Evolutionary conservation across 805 yeast genomes (phyloP).

Genomic region (Nakazawaea siamensis): DNA sequence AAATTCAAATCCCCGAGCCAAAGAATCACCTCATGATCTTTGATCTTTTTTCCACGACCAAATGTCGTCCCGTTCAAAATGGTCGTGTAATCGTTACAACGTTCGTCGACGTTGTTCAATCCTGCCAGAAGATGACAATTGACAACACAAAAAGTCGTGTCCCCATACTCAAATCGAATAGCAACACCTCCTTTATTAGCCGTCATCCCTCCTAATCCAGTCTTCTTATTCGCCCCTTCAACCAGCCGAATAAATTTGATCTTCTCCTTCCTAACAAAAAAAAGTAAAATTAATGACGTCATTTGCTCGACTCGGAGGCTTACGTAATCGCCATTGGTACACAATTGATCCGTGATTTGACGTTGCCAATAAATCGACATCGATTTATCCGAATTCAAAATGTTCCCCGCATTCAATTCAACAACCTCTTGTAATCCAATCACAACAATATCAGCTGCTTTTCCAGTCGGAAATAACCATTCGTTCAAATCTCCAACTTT

Average conservation of each 20-base stretch:
- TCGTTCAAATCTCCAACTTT: slow-evolving; percentile 48
- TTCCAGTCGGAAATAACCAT: slow-evolving; percentile 80
- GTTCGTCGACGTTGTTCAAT: slow-evolving; percentile 64
- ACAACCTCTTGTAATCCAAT: slow-evolving; percentile 92
- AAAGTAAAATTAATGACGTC: slow-evolving; percentile 57
- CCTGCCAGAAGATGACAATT: slow-evolving; percentile 95
- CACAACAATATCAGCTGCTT: slow-evolving; percentile 73
- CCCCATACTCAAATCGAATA: slow-evolving; percentile 42
- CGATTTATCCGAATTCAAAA: slow-evolving; percentile 77
- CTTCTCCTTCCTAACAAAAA: slow-evolving; percentile 48
- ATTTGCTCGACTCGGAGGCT: slow-evolving; percentile 67
- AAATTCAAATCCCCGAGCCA: slow-evolving; percentile 96
- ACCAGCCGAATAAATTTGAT: slow-evolving; percentile 61
- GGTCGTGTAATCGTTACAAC: slow-evolving; percentile 81
- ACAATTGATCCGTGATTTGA: slow-evolving; percentile 50
- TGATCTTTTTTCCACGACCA: slow-evolving; percentile 46
- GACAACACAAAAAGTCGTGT: slow-evolving; percentile 66
- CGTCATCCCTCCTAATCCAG: slow-evolving; percentile 91
- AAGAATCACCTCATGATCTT: slow-evolving; percentile 75
- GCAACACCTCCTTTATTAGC: slow-evolving; percentile 55
- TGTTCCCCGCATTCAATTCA: slow-evolving; percentile 86
- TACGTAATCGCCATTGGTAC: slow-evolving; percentile 35
- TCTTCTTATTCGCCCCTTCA: slow-evolving; percentile 72
- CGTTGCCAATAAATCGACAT: slow-evolving; percentile 75
- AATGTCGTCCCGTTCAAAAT: slow-evolving; percentile 64